These are phyloP conservation scores for Morella rubra DNA, from an alignment of 306 rosid genomes.

Conservation along the genomic window DNA sequence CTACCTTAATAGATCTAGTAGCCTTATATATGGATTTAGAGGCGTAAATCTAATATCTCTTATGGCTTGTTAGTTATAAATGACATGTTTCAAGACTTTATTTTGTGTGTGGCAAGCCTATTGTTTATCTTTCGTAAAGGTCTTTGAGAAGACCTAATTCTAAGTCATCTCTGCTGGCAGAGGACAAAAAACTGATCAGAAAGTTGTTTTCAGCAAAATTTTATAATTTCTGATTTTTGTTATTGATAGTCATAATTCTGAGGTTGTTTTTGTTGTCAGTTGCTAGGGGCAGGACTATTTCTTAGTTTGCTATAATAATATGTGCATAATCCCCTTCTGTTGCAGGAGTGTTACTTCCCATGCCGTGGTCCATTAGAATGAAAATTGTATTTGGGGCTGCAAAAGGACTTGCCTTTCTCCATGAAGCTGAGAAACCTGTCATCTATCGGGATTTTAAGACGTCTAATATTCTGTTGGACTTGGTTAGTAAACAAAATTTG, in stretches of 20 bases:
- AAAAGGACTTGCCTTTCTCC: slow-evolving; percentile 96
- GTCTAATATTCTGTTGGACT: slow-evolving; percentile 82
- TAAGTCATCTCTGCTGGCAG: not conserved
- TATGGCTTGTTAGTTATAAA: not conserved
- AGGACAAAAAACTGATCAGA: not conserved
- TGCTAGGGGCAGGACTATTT: slow-evolving; percentile 11
- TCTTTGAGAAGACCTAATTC: not conserved
- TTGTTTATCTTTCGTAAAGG: not conserved
- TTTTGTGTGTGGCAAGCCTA: not conserved
- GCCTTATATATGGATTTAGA: not conserved
- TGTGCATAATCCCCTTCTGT: slow-evolving; percentile 9
- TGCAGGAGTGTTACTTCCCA: slow-evolving; percentile 85
- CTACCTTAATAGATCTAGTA: not conserved
- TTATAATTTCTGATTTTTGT: not conserved
- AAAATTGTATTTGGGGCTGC: slow-evolving; percentile 96
- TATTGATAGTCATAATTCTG: too few relatives aligned
- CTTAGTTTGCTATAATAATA: slow-evolving; percentile 12
- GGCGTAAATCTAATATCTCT: not conserved
- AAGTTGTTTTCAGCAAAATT: not conserved
- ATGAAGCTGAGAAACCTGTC: slow-evolving; percentile 93
- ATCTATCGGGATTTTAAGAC: slow-evolving; percentile 98
- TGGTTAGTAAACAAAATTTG: slow-evolving; percentile 43
- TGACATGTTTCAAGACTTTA: not conserved
- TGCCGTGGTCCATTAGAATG: slow-evolving; percentile 98
- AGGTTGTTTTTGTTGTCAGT: not conserved